A percentile compares a stretch with the other conserved stretches of the same genome.
These are phyloP conservation scores for Panus rudis DNA, from an alignment of 768 basidiomycete species.

Conservation along the genomic window DNA sequence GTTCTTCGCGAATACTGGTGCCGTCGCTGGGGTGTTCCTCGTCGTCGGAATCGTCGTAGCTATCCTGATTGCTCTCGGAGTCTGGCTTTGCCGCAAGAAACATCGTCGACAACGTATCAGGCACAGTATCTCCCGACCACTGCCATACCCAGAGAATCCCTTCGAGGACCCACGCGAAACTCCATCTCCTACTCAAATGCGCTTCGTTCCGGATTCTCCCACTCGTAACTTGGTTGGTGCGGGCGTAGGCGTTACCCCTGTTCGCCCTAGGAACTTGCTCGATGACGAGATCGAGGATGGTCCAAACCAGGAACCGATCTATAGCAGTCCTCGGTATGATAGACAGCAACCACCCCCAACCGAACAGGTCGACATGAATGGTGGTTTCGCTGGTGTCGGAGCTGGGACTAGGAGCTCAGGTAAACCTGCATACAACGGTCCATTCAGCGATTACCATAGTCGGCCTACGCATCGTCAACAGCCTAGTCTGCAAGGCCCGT, in stretches of 20 bases:
- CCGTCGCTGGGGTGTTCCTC: slow-evolving; percentile 70
- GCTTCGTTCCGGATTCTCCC: slow-evolving; percentile 8
- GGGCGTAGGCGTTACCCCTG: slow-evolving; percentile 1
- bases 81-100: slow-evolving; percentile 36
- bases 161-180: slow-evolving; percentile 28
- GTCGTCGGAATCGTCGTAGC: slow-evolving; percentile 53
- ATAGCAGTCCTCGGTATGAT: neutral
- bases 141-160: slow-evolving; percentile 23
- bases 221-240: slow-evolving; percentile 3
- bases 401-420: slow-evolving; percentile 1
- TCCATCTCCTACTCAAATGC: slow-evolving; percentile 15
- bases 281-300: slow-evolving; percentile 1
- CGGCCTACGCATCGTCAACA: neutral
- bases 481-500: slow-evolving; percentile 4
- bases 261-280: neutral
- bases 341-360: neutral
- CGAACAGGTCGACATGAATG: neutral
- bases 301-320: neutral
- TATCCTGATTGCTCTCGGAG: slow-evolving; percentile 36
- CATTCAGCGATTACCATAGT: slow-evolving; percentile 14
- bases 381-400: slow-evolving; percentile 8
- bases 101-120: slow-evolving; percentile 26
- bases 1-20: slow-evolving; percentile 61
- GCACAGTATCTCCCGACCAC: slow-evolving; percentile 16
- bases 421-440: slow-evolving; percentile 7